Percentiles rank a stretch among this genome's conserved stretches.
Conservation (phyloP, 2,329 filamentous ascomycete species). For the Mycosphaerella sp. region DNA sequence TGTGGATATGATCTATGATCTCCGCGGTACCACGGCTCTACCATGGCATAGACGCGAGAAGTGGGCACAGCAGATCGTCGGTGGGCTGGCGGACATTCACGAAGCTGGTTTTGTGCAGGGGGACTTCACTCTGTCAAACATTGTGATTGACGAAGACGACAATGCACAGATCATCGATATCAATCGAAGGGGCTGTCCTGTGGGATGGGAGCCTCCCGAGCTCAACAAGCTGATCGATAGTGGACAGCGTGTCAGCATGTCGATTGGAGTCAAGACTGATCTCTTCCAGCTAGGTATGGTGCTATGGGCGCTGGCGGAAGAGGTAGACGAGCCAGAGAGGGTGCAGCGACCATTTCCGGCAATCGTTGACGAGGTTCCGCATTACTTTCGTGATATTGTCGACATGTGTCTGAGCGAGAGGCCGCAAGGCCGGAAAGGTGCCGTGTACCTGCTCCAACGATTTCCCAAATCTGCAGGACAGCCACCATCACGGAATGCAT, state of each 20-base stretch:
- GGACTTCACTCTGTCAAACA: constrained; percentile 95
- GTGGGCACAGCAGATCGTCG: constrained; percentile 88
- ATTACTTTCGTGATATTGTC: constrained; percentile 72
- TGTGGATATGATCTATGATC: constrained; percentile 85
- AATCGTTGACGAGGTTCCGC: constrained; percentile 55
- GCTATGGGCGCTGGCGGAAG: constrained; percentile 80
- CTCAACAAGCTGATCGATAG: constrained; percentile 77
- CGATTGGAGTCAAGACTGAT: constrained; percentile 96
- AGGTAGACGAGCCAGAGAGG: constrained; percentile 83
- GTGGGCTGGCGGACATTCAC: constrained; percentile 85
- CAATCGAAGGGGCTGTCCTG: constrained; percentile 91
- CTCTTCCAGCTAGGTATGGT: constrained; percentile 97
- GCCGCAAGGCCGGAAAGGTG: constrained; percentile 66
- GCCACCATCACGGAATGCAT: constrained; percentile 9
- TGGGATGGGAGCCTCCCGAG: constrained; percentile 96
- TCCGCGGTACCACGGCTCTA: constrained; percentile 47
- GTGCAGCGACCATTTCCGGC: constrained; percentile 63
- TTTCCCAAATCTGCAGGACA: constrained; percentile 50
- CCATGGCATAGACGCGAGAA: constrained; percentile 69
- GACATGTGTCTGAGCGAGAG: constrained; percentile 67
- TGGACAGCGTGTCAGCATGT: constrained; percentile 88
- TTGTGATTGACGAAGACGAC: constrained; percentile 78
- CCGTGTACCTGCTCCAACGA: constrained; percentile 60
- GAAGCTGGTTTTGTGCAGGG: constrained; percentile 95
- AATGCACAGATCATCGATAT: constrained; percentile 98